Percentiles rank a stretch among this genome's conserved stretches.
Conservation (phyloP, 2,329 filamentous ascomycete species). For the Venturia pyrina region DNA sequence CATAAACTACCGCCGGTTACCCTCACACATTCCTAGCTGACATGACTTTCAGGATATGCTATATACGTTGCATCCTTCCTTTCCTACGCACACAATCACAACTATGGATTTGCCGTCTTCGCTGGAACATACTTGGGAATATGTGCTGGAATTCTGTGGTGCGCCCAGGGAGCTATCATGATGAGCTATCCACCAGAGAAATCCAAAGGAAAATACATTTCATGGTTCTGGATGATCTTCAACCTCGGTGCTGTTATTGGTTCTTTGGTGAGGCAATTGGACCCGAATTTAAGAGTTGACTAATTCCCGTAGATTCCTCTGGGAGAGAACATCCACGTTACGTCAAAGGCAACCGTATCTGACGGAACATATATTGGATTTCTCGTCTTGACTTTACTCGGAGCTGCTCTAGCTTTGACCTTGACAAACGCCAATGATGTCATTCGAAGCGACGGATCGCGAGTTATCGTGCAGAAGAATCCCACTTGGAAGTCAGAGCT, state of each 20-base stretch:
- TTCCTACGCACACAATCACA: slow-evolving; percentile 57
- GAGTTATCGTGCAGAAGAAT: slow-evolving; percentile 82
- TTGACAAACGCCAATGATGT: slow-evolving; percentile 64
- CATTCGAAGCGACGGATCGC: slow-evolving; percentile 64
- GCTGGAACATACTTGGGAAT: slow-evolving; percentile 67
- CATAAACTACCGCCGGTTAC: too few species aligned
- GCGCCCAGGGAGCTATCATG: slow-evolving; percentile 76
- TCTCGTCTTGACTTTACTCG: slow-evolving; percentile 68
- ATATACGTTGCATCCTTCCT: slow-evolving; percentile 64
- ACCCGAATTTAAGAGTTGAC: not conserved
- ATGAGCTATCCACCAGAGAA: slow-evolving; percentile 78
- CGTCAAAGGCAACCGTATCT: slow-evolving; percentile 41
- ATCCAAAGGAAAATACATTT: slow-evolving; percentile 80
- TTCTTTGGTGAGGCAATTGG: slow-evolving; percentile 44
- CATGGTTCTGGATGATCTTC: slow-evolving; percentile 92
- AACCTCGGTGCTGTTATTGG: slow-evolving; percentile 86
- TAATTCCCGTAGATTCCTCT: slow-evolving; percentile 52
- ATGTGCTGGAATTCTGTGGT: slow-evolving; percentile 73
- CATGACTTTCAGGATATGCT: slow-evolving; percentile 49
- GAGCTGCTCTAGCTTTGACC: slow-evolving; percentile 58
- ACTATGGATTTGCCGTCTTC: slow-evolving; percentile 64
- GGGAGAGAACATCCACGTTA: slow-evolving; percentile 58
- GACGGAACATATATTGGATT: slow-evolving; percentile 86
- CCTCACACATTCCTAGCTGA: not conserved
- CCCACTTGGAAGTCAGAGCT: slow-evolving; percentile 78